Evolutionary conservation across 1,139 yeast species (phyloP).

Genomic region (Hansenula sp.): DNA sequence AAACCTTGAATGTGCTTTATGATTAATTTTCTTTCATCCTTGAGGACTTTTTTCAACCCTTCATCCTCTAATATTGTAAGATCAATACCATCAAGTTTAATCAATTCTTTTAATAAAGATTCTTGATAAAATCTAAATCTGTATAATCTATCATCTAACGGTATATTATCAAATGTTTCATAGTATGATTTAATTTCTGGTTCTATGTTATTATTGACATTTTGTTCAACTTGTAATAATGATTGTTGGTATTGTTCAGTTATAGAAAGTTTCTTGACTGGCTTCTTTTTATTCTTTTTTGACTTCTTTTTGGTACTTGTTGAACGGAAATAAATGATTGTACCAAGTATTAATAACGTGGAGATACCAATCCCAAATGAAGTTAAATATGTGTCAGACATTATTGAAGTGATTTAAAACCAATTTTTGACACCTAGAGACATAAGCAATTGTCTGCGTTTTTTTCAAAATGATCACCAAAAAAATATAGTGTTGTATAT

Average conservation of each 20-base stretch:
- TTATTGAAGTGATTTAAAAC: no score
- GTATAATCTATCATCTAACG: slow-evolving; percentile 27
- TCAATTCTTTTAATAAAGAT: slow-evolving; percentile 57
- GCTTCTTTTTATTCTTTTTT: background rate
- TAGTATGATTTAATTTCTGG: background rate
- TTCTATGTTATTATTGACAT: background rate
- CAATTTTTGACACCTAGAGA: no score
- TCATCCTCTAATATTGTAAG: slow-evolving; percentile 31
- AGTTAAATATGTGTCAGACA: background rate
- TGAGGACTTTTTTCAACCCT: slow-evolving; percentile 40
- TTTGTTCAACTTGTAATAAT: background rate
- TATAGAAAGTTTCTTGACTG: background rate
- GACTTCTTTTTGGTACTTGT: background rate
- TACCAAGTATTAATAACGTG: background rate
- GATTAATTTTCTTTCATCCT: slow-evolving; percentile 53
- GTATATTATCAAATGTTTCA: background rate
- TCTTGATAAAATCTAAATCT: slow-evolving; percentile 60
- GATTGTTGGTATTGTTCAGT: background rate
- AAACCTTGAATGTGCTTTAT: slow-evolving; percentile 58
- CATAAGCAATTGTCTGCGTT: no score
- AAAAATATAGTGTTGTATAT: no score
- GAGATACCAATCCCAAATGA: slow-evolving; percentile 2
- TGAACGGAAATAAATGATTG: background rate
- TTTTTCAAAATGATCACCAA: no score
- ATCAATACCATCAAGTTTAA: slow-evolving; percentile 65